Evolutionary conservation across 1,139 yeast species (phyloP).

Genomic region (Williopsis jadinii): DNA sequence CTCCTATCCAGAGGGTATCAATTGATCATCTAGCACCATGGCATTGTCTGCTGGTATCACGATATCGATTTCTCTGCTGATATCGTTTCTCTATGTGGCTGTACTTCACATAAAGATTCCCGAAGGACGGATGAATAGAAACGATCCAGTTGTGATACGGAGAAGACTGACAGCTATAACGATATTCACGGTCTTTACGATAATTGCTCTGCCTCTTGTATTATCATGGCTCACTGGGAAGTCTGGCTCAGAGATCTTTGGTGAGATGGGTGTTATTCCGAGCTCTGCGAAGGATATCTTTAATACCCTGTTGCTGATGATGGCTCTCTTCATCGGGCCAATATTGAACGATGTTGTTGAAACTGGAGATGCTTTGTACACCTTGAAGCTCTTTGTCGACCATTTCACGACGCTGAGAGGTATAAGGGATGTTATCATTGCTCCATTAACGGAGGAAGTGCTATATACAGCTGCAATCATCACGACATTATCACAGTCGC

Average conservation of each 20-base stretch:
- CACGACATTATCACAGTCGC: slow-evolving; percentile 32
- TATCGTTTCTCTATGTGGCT: slow-evolving; percentile 17
- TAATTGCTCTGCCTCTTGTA: slow-evolving; percentile 25
- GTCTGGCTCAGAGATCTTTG: slow-evolving; percentile 9
- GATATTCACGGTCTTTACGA: slow-evolving; percentile 20
- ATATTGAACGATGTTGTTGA: slow-evolving; percentile 35
- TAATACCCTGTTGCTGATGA: slow-evolving; percentile 29
- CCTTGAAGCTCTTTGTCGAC: slow-evolving; percentile 14
- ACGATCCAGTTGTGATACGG: slow-evolving; percentile 37
- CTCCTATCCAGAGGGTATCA: not conserved
- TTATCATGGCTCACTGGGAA: slow-evolving; percentile 9
- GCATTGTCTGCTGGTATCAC: not conserved
- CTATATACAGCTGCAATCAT: slow-evolving; percentile 64
- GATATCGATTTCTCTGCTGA: slow-evolving; percentile 7
- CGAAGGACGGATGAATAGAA: slow-evolving; percentile 25
- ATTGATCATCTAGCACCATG: not conserved
- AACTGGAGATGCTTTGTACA: slow-evolving; percentile 13
- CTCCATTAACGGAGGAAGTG: slow-evolving; percentile 86
- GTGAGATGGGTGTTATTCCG: slow-evolving; percentile 25
- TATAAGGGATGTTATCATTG: slow-evolving; percentile 61
- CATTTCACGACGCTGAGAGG: slow-evolving; percentile 39
- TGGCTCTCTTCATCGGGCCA: slow-evolving; percentile 53
- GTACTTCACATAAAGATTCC: slow-evolving; percentile 13
- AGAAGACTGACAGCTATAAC: slow-evolving; percentile 28
- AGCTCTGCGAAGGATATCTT: slow-evolving; percentile 23